Evolutionary conservation across 2,329 filamentous ascomycete species (phyloP).

Genomic region (Rosellinia necatrix): DNA sequence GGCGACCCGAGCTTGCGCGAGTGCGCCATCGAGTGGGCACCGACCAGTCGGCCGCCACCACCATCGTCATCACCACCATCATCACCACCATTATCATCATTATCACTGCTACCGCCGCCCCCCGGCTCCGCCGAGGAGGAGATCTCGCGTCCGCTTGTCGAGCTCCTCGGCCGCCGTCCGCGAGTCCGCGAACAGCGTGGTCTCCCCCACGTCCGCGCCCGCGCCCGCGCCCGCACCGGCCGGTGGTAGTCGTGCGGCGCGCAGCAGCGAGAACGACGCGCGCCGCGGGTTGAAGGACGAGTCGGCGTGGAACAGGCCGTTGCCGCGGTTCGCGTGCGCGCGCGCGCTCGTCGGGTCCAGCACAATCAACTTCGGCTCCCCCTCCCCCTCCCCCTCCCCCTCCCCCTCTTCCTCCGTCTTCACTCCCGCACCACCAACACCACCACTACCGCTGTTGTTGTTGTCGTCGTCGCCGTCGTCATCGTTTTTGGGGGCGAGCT

Average conservation of each 20-base stretch:
- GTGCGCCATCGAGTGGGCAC: constrained; percentile 56
- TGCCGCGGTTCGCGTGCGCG: constrained; percentile 44
- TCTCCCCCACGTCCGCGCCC: constrained; percentile 48
- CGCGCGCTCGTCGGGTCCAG: constrained; percentile 30
- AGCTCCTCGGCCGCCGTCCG: constrained; percentile 56
- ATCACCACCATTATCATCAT: no score
- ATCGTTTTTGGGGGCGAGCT: background rate
- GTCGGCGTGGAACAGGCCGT: constrained; percentile 59
- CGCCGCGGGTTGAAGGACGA: constrained; percentile 60
- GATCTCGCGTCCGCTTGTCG: constrained; percentile 39
- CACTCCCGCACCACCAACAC: no score
- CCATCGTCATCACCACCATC: no score
- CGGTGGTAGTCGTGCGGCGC: constrained; percentile 55
- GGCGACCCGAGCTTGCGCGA: constrained; percentile 57
- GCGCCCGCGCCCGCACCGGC: constrained; percentile 47
- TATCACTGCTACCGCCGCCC: no score
- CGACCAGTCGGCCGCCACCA: constrained; percentile 49
- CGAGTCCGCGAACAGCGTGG: constrained; percentile 59
- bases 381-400: no score
- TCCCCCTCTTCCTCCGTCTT: no score
- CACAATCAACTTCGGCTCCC: background rate
- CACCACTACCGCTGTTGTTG: no score
- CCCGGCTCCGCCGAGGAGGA: constrained; percentile 34
- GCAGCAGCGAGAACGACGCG: constrained; percentile 56
- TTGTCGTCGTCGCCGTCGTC: no score